Evolutionary conservation across 1,284 basidiomycete genomes (phyloP).

Genomic region (Apiotrichum veenhuisii): DNA sequence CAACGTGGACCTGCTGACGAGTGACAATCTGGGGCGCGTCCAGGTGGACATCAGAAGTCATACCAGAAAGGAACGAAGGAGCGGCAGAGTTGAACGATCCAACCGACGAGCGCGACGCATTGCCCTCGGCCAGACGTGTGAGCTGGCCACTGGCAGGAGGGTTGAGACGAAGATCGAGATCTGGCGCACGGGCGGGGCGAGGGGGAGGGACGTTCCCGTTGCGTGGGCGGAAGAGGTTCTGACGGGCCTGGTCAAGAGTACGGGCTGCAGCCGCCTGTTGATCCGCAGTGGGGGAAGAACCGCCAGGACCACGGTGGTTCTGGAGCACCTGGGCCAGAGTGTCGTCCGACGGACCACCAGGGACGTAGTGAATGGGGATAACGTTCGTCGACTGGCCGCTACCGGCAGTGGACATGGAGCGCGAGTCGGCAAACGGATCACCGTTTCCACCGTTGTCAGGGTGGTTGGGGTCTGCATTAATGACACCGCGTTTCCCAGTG

Average conservation of each 20-base stretch:
- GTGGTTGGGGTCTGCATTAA: slow-evolving; percentile 41
- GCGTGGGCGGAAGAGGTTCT: slow-evolving; percentile 37
- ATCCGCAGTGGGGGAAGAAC: slow-evolving; percentile 1
- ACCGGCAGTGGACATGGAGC: slow-evolving; percentile 38
- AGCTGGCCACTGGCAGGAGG: slow-evolving; percentile 9
- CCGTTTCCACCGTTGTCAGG: slow-evolving; percentile 25
- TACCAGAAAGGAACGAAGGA: slow-evolving; percentile 46
- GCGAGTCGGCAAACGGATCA: slow-evolving; percentile 46
- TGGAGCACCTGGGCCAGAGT: slow-evolving; percentile 7
- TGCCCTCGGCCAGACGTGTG: slow-evolving; percentile 7
- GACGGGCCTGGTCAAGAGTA: slow-evolving; percentile 42
- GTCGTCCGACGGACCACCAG: slow-evolving; percentile 30
- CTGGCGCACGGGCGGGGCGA: slow-evolving; percentile 47
- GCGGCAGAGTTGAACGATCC: slow-evolving; percentile 33
- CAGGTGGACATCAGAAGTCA: slow-evolving; percentile 40
- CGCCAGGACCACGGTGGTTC: slow-evolving; percentile 10
- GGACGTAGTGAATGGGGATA: slow-evolving; percentile 50
- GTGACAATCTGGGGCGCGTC: slow-evolving; percentile 51
- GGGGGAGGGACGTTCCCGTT: slow-evolving; percentile 25
- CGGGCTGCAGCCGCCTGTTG: slow-evolving; percentile 30
- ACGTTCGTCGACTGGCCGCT: slow-evolving; percentile 42
- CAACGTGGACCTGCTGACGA: slow-evolving; percentile 45
- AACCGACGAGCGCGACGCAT: slow-evolving; percentile 33
- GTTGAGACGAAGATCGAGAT: slow-evolving; percentile 45
- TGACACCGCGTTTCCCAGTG: slow-evolving; percentile 32